Evolutionary conservation across 768 basidiomycete species (phyloP).

Genomic region (Phanerochaete sordida): DNA sequence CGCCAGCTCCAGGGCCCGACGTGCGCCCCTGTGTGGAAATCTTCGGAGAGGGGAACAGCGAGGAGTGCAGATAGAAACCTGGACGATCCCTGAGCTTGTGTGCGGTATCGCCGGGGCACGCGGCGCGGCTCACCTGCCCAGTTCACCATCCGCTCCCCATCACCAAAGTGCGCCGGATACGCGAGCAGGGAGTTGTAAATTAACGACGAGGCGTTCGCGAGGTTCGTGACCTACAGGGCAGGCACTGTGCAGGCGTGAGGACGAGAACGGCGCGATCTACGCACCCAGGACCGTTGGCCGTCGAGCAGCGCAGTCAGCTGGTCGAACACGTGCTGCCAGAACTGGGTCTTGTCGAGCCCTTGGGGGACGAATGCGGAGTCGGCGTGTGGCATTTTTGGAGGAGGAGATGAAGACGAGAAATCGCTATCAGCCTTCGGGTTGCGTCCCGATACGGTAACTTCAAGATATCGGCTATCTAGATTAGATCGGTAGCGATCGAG

Average conservation of each 20-base stretch:
- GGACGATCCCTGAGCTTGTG: conserved; percentile 24
- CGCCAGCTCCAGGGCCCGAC: conserved; percentile 1
- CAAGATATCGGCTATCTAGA: not conserved
- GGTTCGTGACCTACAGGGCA: conserved; percentile 67
- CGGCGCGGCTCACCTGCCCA: conserved; percentile 76
- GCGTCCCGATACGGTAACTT: not conserved
- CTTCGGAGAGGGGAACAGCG: conserved; percentile 54
- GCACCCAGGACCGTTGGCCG: conserved; percentile 76
- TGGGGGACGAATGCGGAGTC: conserved; percentile 72
- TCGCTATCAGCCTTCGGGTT: not conserved
- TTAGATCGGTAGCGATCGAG: not conserved
- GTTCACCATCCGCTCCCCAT: conserved; percentile 67
- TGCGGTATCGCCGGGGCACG: conserved; percentile 8
- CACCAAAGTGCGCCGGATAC: conserved; percentile 64
- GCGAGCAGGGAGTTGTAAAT: conserved; percentile 75
- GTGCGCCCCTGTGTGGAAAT: conserved; percentile 14
- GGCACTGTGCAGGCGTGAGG: not conserved
- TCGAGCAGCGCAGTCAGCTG: conserved; percentile 63
- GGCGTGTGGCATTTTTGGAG: conserved; percentile 72
- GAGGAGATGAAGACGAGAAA: not conserved
- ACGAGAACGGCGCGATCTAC: conserved; percentile 12
- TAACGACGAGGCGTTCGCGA: conserved; percentile 79
- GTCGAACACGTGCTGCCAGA: conserved; percentile 72
- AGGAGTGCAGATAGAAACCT: conserved; percentile 85
- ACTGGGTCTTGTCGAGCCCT: conserved; percentile 67